phyloP scores from a whole-genome alignment of 306 rosid genomes.

The Corylus heterophylla region DNA sequence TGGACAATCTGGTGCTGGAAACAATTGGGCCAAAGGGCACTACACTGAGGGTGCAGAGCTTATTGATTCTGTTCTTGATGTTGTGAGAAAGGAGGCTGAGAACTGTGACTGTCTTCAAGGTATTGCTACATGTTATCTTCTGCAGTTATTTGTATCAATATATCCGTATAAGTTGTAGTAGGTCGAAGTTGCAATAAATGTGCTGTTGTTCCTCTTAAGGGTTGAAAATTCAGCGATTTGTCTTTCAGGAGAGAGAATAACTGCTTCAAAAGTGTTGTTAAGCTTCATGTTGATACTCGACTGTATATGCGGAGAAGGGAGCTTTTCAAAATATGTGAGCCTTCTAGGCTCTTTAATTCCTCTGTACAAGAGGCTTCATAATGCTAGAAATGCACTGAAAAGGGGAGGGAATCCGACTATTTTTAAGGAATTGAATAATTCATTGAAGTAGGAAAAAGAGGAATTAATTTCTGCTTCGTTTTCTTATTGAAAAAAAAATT shows the following conservation, averaged over 20 bases:
- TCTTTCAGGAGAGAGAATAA: neutral
- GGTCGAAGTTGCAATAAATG: neutral
- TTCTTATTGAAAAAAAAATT: too few relatives aligned
- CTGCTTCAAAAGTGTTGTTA: neutral
- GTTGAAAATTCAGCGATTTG: too few relatives aligned
- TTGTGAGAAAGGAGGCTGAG: constrained; percentile 60
- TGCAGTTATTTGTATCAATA: neutral
- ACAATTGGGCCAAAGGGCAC: constrained; percentile 66
- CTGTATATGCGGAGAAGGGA: too few relatives aligned
- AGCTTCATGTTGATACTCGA: neutral
- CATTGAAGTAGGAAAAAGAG: neutral
- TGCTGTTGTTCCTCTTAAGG: neutral
- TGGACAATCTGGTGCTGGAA: constrained; percentile 65
- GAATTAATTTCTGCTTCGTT: neutral
- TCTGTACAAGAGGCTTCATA: neutral
- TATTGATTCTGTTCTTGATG: constrained; percentile 58
- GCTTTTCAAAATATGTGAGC: neutral
- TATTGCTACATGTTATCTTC: neutral
- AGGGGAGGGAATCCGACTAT: neutral
- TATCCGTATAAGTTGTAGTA: neutral
- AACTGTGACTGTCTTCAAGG: constrained; percentile 65
- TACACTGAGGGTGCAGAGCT: constrained; percentile 65
- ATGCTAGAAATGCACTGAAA: neutral
- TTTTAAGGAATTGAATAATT: neutral
- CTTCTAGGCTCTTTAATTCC: neutral